Conservation (phyloP, 2,329 filamentous ascomycete species). For the Macroventuria anomochaeta region DNA sequence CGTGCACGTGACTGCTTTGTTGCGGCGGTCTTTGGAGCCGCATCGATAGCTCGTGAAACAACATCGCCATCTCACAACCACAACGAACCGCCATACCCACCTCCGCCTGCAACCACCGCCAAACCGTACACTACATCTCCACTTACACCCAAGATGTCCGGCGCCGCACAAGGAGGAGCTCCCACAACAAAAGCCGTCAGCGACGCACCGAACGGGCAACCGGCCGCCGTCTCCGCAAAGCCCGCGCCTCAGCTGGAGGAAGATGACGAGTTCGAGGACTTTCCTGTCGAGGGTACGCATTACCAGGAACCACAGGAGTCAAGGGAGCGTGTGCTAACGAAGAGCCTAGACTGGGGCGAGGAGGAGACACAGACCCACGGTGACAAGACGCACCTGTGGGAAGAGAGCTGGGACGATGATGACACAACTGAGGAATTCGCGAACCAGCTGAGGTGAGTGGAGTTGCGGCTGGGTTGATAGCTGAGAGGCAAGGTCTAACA, state of each 20-base stretch:
- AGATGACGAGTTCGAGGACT: slow-evolving; percentile 99
- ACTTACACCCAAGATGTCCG: slow-evolving; percentile 54
- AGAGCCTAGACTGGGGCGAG: slow-evolving; percentile 76
- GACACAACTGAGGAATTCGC: slow-evolving; percentile 97
- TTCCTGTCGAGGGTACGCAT: slow-evolving; percentile 84
- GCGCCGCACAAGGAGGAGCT: slow-evolving; percentile 48
- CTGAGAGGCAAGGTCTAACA: slow-evolving; percentile 7
- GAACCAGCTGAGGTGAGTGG: slow-evolving; percentile 82
- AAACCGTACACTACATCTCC: neutral
- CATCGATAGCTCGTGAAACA: slow-evolving; percentile 14
- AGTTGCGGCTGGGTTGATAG: no score
- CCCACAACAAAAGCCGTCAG: slow-evolving; percentile 49
- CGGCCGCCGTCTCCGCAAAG: slow-evolving; percentile 51
- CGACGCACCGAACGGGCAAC: slow-evolving; percentile 27
- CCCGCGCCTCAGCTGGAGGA: slow-evolving; percentile 79
- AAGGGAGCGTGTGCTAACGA: slow-evolving; percentile 16
- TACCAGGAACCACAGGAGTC: neutral
- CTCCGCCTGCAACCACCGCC: neutral
- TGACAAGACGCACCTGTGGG: slow-evolving; percentile 88
- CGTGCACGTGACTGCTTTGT: slow-evolving; percentile 10
- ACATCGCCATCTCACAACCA: slow-evolving; percentile 13
- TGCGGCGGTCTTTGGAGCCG: slow-evolving; percentile 8
- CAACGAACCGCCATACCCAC: neutral
- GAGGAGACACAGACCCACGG: slow-evolving; percentile 85
- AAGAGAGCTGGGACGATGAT: slow-evolving; percentile 99